Evolutionary conservation across 768 basidiomycete species (phyloP), one percentile per base, ranked within the genome.

Genomic region (Termitomyces sp.): DNA sequence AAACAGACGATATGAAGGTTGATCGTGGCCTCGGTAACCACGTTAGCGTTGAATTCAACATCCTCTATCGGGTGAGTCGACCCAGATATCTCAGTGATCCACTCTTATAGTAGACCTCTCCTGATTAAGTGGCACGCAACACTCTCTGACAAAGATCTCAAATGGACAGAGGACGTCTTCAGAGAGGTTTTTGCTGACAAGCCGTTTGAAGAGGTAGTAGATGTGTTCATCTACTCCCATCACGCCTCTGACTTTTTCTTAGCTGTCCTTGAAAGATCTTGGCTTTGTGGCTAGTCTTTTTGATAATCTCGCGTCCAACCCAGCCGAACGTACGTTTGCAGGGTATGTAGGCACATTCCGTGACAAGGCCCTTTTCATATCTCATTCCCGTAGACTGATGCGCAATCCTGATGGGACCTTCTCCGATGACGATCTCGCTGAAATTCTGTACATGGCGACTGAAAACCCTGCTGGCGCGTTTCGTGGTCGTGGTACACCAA

Each of bases 41-140:
- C 58, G 79, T 79, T 58, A 88, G 87, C 31, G 76, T 88, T 34
- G 90, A 91, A 67, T 90, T 90, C 75, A 89, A 78, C 53, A 57
- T 80, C 32, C 68, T 81, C 2, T 81, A 81, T 69, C 59, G 78
- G 31, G 79, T 79, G 65, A 46, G 72, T 65, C 6, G 25, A 51
- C 5, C 20, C 25, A 2, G 5, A 14, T 9, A 15, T 32, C n/a
- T 46, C 36, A 9, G 17, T 48, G 10, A 8, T n/a, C n/a, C 53
- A 32, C 1, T 38, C 38, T 25, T 15, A 50, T 32, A 20, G n/a
- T 40, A 45, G 9, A 17, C n/a, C 17, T 20, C 10, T 47, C 7
- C 12, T 47, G 2, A 4, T 47, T 12, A 53, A 79, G 77, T 88
- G 86, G 87, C 87, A 88, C 60, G 74, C 87, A 2, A 78, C 81